These are phyloP conservation scores for Filobasidium wieringae DNA, from an alignment of 768 basidiomycete species.

Conservation along the genomic window DNA sequence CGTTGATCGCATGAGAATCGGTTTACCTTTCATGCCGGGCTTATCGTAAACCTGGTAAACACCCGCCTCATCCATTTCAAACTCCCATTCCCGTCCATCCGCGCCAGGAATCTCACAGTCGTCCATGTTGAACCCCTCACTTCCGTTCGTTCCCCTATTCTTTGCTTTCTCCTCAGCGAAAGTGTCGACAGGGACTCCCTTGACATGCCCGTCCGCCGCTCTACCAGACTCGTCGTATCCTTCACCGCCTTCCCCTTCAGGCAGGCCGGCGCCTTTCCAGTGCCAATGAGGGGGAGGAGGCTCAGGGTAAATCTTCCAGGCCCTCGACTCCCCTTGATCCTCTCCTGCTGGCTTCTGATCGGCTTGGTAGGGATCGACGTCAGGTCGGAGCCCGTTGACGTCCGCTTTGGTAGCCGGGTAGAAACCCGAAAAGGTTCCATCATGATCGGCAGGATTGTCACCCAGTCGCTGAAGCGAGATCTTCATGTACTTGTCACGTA, in stretches of 20 bases:
- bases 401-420: conserved; percentile 48
- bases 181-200: conserved; percentile 14
- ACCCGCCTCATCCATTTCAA: conserved; percentile 68
- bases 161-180: conserved; percentile 17
- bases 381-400: conserved; percentile 57
- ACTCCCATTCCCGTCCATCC: conserved; percentile 50
- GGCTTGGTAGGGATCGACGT: conserved; percentile 42
- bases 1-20: conserved; percentile 8
- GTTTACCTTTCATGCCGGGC: conserved; percentile 3
- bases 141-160: conserved; percentile 12
- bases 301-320: conserved; percentile 82
- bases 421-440: conserved; percentile 61
- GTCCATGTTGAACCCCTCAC: conserved; percentile 50
- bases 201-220: neutral
- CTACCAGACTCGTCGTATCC: conserved; percentile 8
- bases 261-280: conserved; percentile 45
- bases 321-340: conserved; percentile 34
- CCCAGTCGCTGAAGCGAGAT: conserved; percentile 81
- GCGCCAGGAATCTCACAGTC: conserved; percentile 61
- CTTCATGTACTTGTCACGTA: conserved; percentile 90
- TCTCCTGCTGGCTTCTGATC: conserved; percentile 3
- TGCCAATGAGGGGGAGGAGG: conserved; percentile 97
- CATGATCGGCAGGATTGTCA: conserved; percentile 87
- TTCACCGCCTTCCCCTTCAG: conserved; percentile 30
- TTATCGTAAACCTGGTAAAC: conserved; percentile 70